Evolutionary conservation across 306 rosid species (phyloP).

Genomic region (Citrullus colocynthis): DNA sequence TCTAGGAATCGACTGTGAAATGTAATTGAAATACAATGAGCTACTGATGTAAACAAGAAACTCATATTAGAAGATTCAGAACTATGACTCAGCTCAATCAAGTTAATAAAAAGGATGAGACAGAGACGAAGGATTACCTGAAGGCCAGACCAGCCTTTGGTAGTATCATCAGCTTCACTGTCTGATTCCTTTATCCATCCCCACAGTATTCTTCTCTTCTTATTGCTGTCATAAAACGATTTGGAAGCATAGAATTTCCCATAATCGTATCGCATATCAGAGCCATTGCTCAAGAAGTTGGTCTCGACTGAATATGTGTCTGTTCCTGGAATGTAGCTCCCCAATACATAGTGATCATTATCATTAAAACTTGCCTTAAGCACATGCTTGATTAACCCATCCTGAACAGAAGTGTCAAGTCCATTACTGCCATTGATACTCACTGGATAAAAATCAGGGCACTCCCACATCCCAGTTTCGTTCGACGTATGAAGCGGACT

Average conservation of each 20-base stretch:
- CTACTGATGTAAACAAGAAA: neutral
- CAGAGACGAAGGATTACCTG: conserved; percentile 26
- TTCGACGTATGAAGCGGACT: conserved; percentile 19
- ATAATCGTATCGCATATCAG: conserved; percentile 30
- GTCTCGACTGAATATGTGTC: conserved; percentile 24
- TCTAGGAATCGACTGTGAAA: conserved; percentile 37
- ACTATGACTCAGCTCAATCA: neutral
- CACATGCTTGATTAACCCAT: conserved; percentile 24
- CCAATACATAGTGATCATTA: conserved; percentile 33
- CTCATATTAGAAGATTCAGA: neutral
- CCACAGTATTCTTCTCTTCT: conserved; percentile 43
- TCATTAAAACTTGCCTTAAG: conserved; percentile 33
- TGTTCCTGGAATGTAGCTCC: conserved; percentile 22
- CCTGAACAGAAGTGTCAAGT: conserved; percentile 25
- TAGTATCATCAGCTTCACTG: conserved; percentile 23
- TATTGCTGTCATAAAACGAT: conserved; percentile 35
- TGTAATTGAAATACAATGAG: neutral
- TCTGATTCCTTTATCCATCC: conserved; percentile 35
- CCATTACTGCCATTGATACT: conserved; percentile 21
- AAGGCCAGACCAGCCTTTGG: conserved; percentile 68
- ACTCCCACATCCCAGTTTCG: conserved; percentile 34
- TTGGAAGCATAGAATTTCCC: conserved; percentile 52
- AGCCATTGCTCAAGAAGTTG: conserved; percentile 17
- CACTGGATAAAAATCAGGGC: conserved; percentile 49
- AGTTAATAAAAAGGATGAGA: neutral